These are phyloP conservation scores for Mortierella alpina DNA, from an alignment of 192 early-diverging fungal species.

Conservation along the genomic window DNA sequence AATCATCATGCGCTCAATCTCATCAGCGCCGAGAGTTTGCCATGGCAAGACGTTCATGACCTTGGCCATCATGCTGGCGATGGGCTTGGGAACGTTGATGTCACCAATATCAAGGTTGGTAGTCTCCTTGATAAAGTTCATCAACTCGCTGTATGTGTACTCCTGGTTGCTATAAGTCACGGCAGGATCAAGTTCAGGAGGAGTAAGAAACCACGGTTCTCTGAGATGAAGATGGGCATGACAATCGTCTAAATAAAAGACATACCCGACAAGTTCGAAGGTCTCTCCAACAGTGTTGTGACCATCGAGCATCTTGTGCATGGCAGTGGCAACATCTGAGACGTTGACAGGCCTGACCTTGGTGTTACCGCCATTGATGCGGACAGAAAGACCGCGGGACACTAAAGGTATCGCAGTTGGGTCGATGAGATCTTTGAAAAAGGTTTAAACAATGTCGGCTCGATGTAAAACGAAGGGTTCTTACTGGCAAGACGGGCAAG, in stretches of 20 bases:
- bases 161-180: slow-evolving; percentile 65
- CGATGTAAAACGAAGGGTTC: slow-evolving; percentile 6
- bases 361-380: slow-evolving; percentile 75
- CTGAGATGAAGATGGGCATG: not conserved
- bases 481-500: slow-evolving; percentile 86
- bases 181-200: no score
- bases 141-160: slow-evolving; percentile 77
- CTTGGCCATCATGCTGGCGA: slow-evolving; percentile 76
- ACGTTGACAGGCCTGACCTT: slow-evolving; percentile 79
- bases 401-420: slow-evolving; percentile 14
- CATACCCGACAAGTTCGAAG: slow-evolving; percentile 89
- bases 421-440: slow-evolving; percentile 13
- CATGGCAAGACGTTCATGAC: slow-evolving; percentile 75
- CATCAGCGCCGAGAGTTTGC: slow-evolving; percentile 85
- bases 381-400: slow-evolving; percentile 64
- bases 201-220: not conserved
- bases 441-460: no score
- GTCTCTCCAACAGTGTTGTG: slow-evolving; percentile 83
- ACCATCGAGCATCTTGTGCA: slow-evolving; percentile 79
- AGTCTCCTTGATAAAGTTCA: slow-evolving; percentile 78
- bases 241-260: not conserved
- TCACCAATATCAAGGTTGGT: slow-evolving; percentile 56
- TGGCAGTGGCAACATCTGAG: slow-evolving; percentile 86
- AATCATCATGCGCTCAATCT: slow-evolving; percentile 84
- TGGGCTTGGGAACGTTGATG: slow-evolving; percentile 72